Conservation (phyloP, 768 basidiomycete species). For the Tylopilus balloui region DNA sequence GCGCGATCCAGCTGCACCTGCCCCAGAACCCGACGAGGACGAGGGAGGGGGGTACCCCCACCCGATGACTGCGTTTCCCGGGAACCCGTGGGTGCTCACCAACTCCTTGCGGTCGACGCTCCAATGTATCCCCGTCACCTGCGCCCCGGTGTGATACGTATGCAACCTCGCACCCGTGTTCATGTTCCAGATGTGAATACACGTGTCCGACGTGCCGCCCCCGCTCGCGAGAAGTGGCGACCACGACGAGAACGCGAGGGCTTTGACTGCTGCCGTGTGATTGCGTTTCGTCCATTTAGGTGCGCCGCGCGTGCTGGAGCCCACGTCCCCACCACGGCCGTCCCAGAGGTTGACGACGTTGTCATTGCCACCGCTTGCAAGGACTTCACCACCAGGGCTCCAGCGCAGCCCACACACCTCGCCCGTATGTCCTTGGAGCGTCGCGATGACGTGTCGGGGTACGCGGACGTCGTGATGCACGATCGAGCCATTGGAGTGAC, state of each 20-base stretch:
- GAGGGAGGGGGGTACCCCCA: constrained; percentile 68
- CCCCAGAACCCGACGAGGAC: constrained; percentile 48
- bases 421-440: constrained; percentile 83
- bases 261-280: constrained; percentile 86
- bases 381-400: constrained; percentile 80
- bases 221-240: constrained; percentile 86
- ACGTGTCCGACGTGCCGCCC: constrained; percentile 92
- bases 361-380: constrained; percentile 96
- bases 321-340: constrained; percentile 61
- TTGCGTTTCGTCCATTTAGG: constrained; percentile 91
- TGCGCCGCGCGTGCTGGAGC: constrained; percentile 42
- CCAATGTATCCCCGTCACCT: constrained; percentile 90
- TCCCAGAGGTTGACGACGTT: constrained; percentile 99
- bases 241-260: constrained; percentile 98
- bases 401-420: constrained; percentile 93
- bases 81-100: constrained; percentile 91
- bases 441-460: constrained; percentile 82
- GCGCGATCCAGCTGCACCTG: constrained; percentile 8
- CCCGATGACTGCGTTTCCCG: constrained; percentile 77
- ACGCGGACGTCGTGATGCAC: constrained; percentile 95
- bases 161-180: constrained; percentile 91
- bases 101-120: constrained; percentile 86
- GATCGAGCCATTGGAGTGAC: constrained; percentile 91
- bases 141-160: constrained; percentile 79
- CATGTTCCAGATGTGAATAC: constrained; percentile 86